Conservation (phyloP, 192 early-diverging fungal species). For the Coemansia sp. region DNA sequence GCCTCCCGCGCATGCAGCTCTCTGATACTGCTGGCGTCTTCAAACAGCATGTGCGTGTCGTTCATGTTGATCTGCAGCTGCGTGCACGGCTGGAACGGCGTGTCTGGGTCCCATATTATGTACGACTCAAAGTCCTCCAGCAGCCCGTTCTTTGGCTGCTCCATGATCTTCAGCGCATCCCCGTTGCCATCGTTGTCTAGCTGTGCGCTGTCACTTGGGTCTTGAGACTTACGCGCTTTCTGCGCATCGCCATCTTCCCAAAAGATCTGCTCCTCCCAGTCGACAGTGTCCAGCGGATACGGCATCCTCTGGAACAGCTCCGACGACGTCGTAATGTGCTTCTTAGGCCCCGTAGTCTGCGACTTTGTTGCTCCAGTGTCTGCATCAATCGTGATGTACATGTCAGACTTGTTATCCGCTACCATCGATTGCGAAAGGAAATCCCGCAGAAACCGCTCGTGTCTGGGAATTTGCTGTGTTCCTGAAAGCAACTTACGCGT, state of each 20-base stretch:
- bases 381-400: slow-evolving; percentile 36
- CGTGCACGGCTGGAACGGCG: slow-evolving; percentile 56
- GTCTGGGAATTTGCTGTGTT: slow-evolving; percentile 4
- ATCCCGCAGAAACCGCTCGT: slow-evolving; percentile 15
- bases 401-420: slow-evolving; percentile 26
- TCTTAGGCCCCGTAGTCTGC: slow-evolving; percentile 27
- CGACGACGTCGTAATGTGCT: slow-evolving; percentile 27
- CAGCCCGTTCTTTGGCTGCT: slow-evolving; percentile 26
- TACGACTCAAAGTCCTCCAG: slow-evolving; percentile 65
- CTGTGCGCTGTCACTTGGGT: background rate
- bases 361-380: slow-evolving; percentile 29
- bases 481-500: slow-evolving; percentile 35
- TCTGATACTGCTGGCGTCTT: slow-evolving; percentile 51
- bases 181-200: background rate
- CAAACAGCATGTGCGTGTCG: slow-evolving; percentile 77
- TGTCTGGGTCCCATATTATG: slow-evolving; percentile 80
- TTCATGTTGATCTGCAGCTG: slow-evolving; percentile 66
- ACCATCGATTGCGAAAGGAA: slow-evolving; percentile 40
- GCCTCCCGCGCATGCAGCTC: slow-evolving; percentile 59
- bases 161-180: slow-evolving; percentile 13
- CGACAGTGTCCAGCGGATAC: slow-evolving; percentile 71
- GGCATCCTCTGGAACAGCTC: slow-evolving; percentile 54
- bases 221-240: background rate
- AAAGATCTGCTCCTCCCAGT: slow-evolving; percentile 82
- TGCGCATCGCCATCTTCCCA: slow-evolving; percentile 64